Percentiles rank a stretch among this genome's conserved stretches.
Evolutionary conservation across 345 rosid species (phyloP).

Genomic region (Eucalyptus marginata): DNA sequence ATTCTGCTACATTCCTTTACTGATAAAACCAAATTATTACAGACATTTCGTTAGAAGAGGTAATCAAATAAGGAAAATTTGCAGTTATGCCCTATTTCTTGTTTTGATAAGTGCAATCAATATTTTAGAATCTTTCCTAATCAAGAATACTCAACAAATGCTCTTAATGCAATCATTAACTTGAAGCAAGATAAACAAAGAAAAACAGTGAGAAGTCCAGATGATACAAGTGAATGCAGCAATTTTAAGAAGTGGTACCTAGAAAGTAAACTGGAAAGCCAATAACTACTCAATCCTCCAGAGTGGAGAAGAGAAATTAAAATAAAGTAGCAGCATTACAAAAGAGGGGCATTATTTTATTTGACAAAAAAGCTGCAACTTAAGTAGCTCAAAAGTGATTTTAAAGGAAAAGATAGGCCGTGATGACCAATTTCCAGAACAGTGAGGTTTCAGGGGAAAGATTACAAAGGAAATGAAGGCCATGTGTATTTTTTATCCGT

Average conservation of each 20-base stretch:
- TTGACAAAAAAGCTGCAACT: neutral
- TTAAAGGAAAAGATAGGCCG: neutral
- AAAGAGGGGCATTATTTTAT: neutral
- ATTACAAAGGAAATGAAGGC: neutral
- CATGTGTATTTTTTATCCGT: neutral
- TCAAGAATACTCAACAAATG: neutral
- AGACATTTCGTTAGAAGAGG: neutral
- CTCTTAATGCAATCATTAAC: neutral
- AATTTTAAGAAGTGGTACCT: neutral
- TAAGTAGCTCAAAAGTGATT: neutral
- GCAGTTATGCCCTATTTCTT: neutral
- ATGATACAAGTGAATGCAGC: neutral
- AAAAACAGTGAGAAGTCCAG: neutral
- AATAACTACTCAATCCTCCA: neutral
- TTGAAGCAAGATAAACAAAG: neutral
- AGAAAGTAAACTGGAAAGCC: neutral
- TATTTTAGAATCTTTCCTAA: neutral
- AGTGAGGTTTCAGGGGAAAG: neutral
- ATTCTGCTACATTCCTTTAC: neutral
- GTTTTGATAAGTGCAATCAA: neutral
- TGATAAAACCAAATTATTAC: neutral
- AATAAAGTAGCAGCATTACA: neutral
- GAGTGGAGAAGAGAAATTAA: neutral
- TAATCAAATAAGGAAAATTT: neutral
- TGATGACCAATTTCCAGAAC: neutral